Conservation (phyloP, 768 basidiomycete genomes). For the Phylloporus sp. region DNA sequence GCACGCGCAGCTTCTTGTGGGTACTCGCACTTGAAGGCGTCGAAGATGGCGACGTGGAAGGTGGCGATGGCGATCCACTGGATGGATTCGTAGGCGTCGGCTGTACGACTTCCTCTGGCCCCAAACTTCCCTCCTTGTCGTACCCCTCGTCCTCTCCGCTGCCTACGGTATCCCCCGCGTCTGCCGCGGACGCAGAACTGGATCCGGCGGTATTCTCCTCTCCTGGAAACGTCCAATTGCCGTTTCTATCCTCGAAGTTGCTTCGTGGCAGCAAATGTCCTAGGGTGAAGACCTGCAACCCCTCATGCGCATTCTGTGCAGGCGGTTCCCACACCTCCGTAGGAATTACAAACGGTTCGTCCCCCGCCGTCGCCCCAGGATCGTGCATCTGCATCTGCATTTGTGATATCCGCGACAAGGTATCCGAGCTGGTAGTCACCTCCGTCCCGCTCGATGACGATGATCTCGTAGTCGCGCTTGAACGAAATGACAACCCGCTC, state of each 20-base stretch:
- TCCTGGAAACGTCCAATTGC: slow-evolving; percentile 57
- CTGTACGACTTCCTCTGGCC: slow-evolving; percentile 37
- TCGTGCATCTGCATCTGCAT: slow-evolving; percentile 42
- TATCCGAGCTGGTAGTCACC: slow-evolving; percentile 28
- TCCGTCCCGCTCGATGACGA: slow-evolving; percentile 16
- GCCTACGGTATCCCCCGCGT: slow-evolving; percentile 21
- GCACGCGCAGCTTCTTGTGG: slow-evolving; percentile 54
- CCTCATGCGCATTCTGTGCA: slow-evolving; percentile 44
- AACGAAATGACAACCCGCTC: slow-evolving; percentile 28
- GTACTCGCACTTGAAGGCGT: slow-evolving; percentile 4
- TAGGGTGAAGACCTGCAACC: slow-evolving; percentile 75
- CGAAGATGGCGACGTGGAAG: slow-evolving; percentile 14
- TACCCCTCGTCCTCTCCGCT: slow-evolving; percentile 21
- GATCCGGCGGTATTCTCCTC: slow-evolving; percentile 16
- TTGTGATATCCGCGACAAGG: slow-evolving; percentile 45
- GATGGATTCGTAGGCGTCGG: slow-evolving; percentile 32
- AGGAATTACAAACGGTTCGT: slow-evolving; percentile 27
- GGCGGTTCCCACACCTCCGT: slow-evolving; percentile 25
- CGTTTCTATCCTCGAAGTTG: slow-evolving; percentile 45
- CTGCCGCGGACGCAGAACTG: slow-evolving; percentile 7
- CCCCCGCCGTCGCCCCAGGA: slow-evolving; percentile 23
- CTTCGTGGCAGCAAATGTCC: slow-evolving; percentile 67
- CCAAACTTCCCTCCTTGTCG: slow-evolving; percentile 24
- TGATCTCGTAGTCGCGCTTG: slow-evolving; percentile 18
- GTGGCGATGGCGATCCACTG: slow-evolving; percentile 12